Evolutionary conservation across 768 basidiomycete species (phyloP), one percentile per base, ranked within the genome.

Genomic region (Peribolospora kevripleyi): DNA sequence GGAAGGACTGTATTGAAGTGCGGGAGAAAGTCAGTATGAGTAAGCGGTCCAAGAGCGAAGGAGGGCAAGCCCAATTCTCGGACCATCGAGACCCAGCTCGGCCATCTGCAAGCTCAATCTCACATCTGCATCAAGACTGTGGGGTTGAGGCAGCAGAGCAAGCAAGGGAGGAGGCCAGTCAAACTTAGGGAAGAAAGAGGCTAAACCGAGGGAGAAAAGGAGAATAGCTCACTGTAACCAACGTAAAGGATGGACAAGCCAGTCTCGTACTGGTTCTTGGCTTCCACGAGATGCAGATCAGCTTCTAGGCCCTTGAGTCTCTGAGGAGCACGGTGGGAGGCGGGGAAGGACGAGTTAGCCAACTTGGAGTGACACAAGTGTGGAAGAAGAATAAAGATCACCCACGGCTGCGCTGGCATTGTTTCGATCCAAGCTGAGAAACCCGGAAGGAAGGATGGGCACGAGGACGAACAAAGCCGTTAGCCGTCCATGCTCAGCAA

Each of bases 181-280:
- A 25, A 25, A 25, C 25, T 25, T 25, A 1, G 25, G 25, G 25
- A 25, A 25, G 25, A 25, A 25, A 25, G 25, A 25, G 25, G 25
- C 25, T 25, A 25, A 25, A 25, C 25, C 25, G 25, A 25, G 1
- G 25, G 25, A 25, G 25, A 25, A 25, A 25, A 25, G 25, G 25
- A 25, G 25, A 25, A 25, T 25, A 25, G 25, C 25, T 25, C 25
- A 25, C 25, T 58, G 53, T 63, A 63, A 0, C 60, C 60, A 39
- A 62, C 63, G 48, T 66, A 67, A 40, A 67, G 61, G 53, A 68
- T 67, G 0, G 61, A 62, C 9, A 65, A 59, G 50, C 60, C 59
- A 8, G 56, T 57, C 36, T 59, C 45, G 25, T 36, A 42, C 49
- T 42, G 25, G 41, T 38, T 37, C 5, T 25, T 25, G 25, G 25